phyloP scores from a whole-genome alignment of 2,329 filamentous ascomycete genomes.

The Alternaria dauci region DNA sequence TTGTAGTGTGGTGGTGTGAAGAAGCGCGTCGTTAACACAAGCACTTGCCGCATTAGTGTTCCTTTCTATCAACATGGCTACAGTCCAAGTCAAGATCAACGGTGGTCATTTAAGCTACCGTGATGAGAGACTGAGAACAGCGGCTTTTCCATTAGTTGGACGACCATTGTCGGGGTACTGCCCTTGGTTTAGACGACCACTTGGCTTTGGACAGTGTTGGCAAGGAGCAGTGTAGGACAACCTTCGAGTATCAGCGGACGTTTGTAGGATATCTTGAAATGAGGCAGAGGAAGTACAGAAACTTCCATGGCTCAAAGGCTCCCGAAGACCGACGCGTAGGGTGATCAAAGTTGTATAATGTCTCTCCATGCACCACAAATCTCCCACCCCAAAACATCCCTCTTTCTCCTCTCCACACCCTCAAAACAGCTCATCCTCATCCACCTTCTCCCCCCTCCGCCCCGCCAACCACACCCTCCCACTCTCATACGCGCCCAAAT shows the following conservation, averaged over 20 bases:
- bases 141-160: neutral
- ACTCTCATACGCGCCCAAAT: slow-evolving; percentile 86
- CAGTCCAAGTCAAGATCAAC: neutral
- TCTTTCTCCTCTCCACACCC: slow-evolving; percentile 4
- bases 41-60: neutral
- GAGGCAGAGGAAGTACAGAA: too few species aligned
- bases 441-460: slow-evolving; percentile 53
- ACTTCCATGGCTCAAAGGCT: too few species aligned
- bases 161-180: neutral
- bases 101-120: neutral
- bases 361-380: neutral
- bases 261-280: too few species aligned
- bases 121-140: neutral
- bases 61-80: neutral
- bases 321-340: too few species aligned
- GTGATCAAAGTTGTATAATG: too few species aligned
- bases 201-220: too few species aligned
- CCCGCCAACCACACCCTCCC: slow-evolving; percentile 66
- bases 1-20: neutral
- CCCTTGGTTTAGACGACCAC: neutral
- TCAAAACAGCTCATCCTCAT: slow-evolving; percentile 41
- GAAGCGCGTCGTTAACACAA: neutral
- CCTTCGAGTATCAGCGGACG: too few species aligned
- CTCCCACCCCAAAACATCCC: neutral
- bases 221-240: too few species aligned